phyloP scores from a whole-genome alignment of 129 eudicot genomes.

The Centrapalus pauciflorus region DNA sequence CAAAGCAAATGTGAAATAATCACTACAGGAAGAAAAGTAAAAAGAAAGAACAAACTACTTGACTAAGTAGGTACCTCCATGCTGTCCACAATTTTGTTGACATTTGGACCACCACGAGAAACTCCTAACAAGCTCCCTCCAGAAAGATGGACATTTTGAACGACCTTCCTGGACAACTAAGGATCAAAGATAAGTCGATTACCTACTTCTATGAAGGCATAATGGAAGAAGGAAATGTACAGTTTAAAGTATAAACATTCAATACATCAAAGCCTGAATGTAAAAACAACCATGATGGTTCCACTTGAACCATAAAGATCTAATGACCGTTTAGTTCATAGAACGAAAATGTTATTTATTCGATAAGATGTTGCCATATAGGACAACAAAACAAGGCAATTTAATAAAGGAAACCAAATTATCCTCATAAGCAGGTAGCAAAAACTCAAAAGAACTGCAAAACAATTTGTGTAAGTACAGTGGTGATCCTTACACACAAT shows the following conservation, averaged over 20 bases:
- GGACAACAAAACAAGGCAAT: neutral
- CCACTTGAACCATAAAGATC: neutral
- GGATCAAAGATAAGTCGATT: conserved; percentile 10
- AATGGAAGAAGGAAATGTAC: neutral
- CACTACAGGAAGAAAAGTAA: too few relatives aligned
- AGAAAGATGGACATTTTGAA: conserved; percentile 93
- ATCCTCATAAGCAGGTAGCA: neutral
- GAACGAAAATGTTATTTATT: neutral
- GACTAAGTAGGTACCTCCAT: conserved; percentile 63
- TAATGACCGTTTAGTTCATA: neutral
- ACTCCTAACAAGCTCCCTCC: conserved; percentile 99
- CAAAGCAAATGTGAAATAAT: conserved; percentile 5
- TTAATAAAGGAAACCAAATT: neutral
- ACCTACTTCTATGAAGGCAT: neutral
- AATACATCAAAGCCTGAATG: neutral
- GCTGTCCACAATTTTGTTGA: conserved; percentile 85
- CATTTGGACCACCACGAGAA: conserved; percentile 92
- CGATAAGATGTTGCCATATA: neutral
- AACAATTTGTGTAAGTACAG: neutral
- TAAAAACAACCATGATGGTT: neutral
- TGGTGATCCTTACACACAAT: neutral
- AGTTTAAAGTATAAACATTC: neutral
- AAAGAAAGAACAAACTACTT: neutral
- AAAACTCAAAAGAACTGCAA: neutral
- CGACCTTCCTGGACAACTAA: conserved; percentile 89